Base-by-base conservation (phyloP, 805 yeast genomes). In the Maudiozyma serrabonitensis region DNA sequence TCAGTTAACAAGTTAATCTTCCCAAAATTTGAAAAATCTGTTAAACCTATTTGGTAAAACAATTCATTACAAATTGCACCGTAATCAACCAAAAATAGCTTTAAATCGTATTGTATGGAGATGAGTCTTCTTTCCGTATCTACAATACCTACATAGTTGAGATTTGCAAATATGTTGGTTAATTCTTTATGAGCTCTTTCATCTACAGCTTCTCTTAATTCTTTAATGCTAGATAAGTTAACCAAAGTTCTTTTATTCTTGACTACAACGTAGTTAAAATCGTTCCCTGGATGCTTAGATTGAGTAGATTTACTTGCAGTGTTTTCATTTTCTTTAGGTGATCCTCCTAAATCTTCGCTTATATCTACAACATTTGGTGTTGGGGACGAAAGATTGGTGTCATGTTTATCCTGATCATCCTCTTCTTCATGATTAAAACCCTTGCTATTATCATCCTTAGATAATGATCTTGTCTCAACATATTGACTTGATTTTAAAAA, bases 1-100 rank as follows among this genome's bases (percentile, higher is more conserved):
- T 45, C 41, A 5, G 32, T 41, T 1, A 40, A 64, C 1, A 82
- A 63, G 23, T 63, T 58, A 1, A 83, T 70, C 6, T 63, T 64
- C 1, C 99, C 98, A 67, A 80, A 91, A 60, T 89, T 90, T 41
- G 84, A 78, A 66, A 93, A 88, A 51, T 87, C 87, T 0, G 83
- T 68, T 13, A 93, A 66, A 0, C 85, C 88, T 4, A 85, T 68
- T 58, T 93, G 97, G 64, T 89, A 93, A 58, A 85, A 89, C 49
- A 88, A 71, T 53, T 86, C 87, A 52, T 69, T 66, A 28, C 82
- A 71, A 0, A 87, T 62, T 0, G 85, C 74, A 0, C 83, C 87
- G 64, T 88, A 93, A 64, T 91, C 96, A 18, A 91, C 80, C 23
- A 93, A 66, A 61, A 76, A 84, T 13, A 93, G 69, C 50, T 81